Evolutionary conservation across 768 basidiomycete species (phyloP).

Genomic region (Mycena polygramma): DNA sequence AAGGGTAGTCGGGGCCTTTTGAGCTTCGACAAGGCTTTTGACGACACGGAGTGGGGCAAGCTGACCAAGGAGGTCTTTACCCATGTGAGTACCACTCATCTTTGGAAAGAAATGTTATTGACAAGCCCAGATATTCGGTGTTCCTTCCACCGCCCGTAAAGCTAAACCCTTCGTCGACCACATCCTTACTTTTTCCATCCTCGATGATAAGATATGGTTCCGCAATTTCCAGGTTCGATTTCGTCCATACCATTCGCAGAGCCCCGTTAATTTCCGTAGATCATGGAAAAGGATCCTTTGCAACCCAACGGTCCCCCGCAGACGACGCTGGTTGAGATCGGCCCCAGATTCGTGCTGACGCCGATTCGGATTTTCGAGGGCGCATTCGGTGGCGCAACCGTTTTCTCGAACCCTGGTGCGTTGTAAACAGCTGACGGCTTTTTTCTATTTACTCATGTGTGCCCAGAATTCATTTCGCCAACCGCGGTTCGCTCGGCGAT

Average conservation of each 20-base stretch:
- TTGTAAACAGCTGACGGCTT: slow-evolving; percentile 24
- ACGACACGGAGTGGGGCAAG: slow-evolving; percentile 87
- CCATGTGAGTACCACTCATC: slow-evolving; percentile 69
- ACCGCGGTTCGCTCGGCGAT: slow-evolving; percentile 79
- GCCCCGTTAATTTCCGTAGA: slow-evolving; percentile 61
- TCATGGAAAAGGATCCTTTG: slow-evolving; percentile 93
- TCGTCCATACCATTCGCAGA: slow-evolving; percentile 11
- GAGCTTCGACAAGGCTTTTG: slow-evolving; percentile 93
- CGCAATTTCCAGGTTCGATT: slow-evolving; percentile 94
- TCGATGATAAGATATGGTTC: slow-evolving; percentile 99
- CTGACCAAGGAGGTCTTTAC: slow-evolving; percentile 95
- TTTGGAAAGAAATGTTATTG: not conserved
- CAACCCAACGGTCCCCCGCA: slow-evolving; percentile 89
- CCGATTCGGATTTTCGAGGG: slow-evolving; percentile 99
- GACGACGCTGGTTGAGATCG: slow-evolving; percentile 94
- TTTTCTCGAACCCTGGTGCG: slow-evolving; percentile 95
- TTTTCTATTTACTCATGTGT: slow-evolving; percentile 8
- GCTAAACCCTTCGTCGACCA: slow-evolving; percentile 99
- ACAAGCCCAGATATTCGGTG: slow-evolving; percentile 86
- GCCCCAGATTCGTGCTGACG: slow-evolving; percentile 96
- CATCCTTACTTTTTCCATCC: slow-evolving; percentile 94
- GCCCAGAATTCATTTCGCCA: slow-evolving; percentile 91
- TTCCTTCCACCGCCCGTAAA: slow-evolving; percentile 90
- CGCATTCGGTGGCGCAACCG: slow-evolving; percentile 93
- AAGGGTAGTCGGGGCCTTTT: slow-evolving; percentile 94